Percentiles rank a stretch among this genome's conserved stretches.
Conservation (phyloP, 139 green algal species). For the Haematococcus lacustris region DNA sequence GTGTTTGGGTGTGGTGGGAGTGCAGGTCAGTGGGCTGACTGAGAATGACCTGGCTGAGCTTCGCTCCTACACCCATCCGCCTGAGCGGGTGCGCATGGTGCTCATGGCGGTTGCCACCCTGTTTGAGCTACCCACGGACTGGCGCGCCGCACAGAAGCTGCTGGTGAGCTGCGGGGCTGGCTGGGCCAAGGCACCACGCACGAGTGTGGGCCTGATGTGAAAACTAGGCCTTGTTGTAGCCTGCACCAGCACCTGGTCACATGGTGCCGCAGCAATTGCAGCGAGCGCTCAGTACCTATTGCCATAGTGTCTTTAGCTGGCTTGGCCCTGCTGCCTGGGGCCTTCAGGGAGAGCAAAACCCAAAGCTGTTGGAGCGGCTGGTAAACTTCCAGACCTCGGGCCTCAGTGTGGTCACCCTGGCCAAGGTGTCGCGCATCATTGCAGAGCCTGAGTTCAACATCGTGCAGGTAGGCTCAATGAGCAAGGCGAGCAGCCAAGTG, state of each 20-base stretch:
- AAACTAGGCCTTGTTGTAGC: no score
- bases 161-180: slow-evolving; percentile 4
- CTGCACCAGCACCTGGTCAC: no score
- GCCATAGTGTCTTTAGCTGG: no score
- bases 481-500: no score
- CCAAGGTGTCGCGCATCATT: slow-evolving; percentile 23
- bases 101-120: slow-evolving; percentile 34
- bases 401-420: slow-evolving; percentile 9
- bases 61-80: slow-evolving; percentile 24
- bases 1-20: no score
- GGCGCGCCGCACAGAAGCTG: slow-evolving; percentile 19
- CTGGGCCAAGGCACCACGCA: no score
- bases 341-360: slow-evolving; percentile 30
- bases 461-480: slow-evolving; percentile 14
- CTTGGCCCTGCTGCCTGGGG: no score
- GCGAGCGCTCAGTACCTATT: no score
- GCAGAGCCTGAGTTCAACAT: slow-evolving; percentile 39
- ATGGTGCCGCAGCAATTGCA: no score
- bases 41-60: slow-evolving; percentile 26
- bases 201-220: neutral
- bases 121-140: slow-evolving; percentile 30
- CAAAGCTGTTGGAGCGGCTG: slow-evolving; percentile 25
- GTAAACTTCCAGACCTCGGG: slow-evolving; percentile 1
- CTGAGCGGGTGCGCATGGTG: slow-evolving; percentile 24
- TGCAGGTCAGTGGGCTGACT: slow-evolving; percentile 17